Conservation (phyloP, 371 early-diverging fungal genomes). For the Mucor piriformis region DNA sequence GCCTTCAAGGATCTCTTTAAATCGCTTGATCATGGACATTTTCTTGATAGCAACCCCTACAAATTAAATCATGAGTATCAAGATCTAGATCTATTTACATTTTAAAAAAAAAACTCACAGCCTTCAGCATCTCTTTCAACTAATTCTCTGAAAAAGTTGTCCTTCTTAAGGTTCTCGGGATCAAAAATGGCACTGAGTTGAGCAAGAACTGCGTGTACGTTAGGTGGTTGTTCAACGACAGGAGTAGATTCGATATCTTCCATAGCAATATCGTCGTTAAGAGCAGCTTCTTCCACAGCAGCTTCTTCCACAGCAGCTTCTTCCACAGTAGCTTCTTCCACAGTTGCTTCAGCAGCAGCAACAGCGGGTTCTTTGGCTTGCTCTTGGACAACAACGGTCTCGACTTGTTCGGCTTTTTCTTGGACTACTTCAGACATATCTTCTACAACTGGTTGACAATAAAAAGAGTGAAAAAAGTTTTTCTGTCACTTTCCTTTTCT, state of each 20-base stretch:
- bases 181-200: conserved; percentile 40
- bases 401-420: not conserved
- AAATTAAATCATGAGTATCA: not conserved
- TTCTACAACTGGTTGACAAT: not conserved
- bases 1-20: conserved; percentile 42
- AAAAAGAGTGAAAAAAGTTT: not conserved
- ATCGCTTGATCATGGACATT: conserved; percentile 42
- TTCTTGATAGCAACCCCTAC: conserved; percentile 53
- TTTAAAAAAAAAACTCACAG: conserved; percentile 28
- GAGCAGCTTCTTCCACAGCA: not conserved
- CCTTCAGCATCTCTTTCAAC: conserved; percentile 44
- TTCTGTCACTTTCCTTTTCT: not conserved
- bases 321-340: not conserved
- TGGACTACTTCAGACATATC: not conserved
- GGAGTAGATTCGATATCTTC: not conserved
- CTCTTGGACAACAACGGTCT: not conserved
- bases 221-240: conserved; percentile 6
- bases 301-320: not conserved
- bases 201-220: conserved; percentile 23
- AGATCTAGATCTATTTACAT: not conserved
- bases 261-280: not conserved
- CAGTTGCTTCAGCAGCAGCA: no score
- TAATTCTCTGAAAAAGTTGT: conserved; percentile 49
- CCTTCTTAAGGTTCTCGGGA: conserved; percentile 42
- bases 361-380: not conserved